Conservation (phyloP, 2,329 filamentous ascomycete genomes). For the Aureobasidium subglaciale region DNA sequence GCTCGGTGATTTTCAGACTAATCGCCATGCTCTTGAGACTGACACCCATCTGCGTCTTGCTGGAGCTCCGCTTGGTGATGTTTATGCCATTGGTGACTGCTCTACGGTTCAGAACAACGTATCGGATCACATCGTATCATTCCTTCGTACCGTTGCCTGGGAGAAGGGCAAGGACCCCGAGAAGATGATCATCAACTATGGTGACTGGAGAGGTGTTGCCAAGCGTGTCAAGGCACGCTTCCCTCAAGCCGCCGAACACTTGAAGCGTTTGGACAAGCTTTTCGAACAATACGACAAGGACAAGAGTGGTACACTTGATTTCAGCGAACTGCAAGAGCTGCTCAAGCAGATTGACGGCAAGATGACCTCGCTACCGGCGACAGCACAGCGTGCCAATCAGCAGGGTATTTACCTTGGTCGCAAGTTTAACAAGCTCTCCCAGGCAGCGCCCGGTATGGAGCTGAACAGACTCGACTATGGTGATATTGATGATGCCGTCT, state of each 20-base stretch:
- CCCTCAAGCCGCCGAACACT: constrained; percentile 79
- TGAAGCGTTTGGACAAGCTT: constrained; percentile 82
- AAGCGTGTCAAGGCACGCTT: constrained; percentile 79
- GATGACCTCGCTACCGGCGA: constrained; percentile 88
- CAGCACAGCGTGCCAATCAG: constrained; percentile 91
- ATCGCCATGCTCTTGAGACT: constrained; percentile 86
- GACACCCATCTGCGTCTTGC: constrained; percentile 86
- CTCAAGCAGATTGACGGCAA: constrained; percentile 90
- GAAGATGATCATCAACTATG: constrained; percentile 76
- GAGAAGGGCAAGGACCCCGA: constrained; percentile 87
- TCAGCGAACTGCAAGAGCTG: constrained; percentile 81
- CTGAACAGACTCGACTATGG: constrained; percentile 80
- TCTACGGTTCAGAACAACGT: constrained; percentile 96
- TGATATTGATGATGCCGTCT: constrained; percentile 84
- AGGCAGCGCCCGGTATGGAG: constrained; percentile 64
- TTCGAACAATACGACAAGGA: constrained; percentile 92
- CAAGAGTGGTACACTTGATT: constrained; percentile 86
- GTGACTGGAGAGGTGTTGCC: constrained; percentile 82
- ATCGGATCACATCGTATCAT: constrained; percentile 81
- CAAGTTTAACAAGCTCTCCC: constrained; percentile 88
- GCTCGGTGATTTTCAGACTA: constrained; percentile 66
- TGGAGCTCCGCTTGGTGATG: constrained; percentile 83
- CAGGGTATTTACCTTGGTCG: constrained; percentile 87
- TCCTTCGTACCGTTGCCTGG: constrained; percentile 83
- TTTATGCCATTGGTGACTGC: constrained; percentile 95